Evolutionary conservation across 768 basidiomycete species (phyloP).

Genomic region (Baorangia bicolor): DNA sequence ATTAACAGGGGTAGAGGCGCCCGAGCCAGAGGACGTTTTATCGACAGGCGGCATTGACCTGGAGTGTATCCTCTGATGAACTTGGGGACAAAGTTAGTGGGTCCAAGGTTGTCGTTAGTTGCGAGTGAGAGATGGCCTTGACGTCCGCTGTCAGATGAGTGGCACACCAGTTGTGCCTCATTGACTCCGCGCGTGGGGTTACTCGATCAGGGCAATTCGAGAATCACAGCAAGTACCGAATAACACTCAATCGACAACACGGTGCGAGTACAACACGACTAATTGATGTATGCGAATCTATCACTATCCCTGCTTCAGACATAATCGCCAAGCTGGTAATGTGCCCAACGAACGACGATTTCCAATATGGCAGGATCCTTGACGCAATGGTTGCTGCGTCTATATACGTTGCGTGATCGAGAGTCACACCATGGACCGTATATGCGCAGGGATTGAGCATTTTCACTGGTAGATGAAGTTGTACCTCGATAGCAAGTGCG

Average conservation of each 20-base stretch:
- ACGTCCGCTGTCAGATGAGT: background rate
- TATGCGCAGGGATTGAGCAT: background rate
- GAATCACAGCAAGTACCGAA: background rate
- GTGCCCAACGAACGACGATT: background rate
- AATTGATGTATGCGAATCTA: constrained; percentile 2
- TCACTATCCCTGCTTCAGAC: background rate
- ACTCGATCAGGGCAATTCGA: constrained; percentile 16
- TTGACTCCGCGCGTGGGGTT: constrained; percentile 16
- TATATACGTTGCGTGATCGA: background rate
- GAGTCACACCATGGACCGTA: background rate
- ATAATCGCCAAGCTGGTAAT: background rate
- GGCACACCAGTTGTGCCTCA: constrained; percentile 16
- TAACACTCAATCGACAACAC: background rate
- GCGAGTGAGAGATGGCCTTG: background rate
- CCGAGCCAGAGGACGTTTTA: constrained; percentile 25
- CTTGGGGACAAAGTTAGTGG: background rate
- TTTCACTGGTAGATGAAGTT: constrained; percentile 75
- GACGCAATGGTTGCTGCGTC: too few relatives aligned
- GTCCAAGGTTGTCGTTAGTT: background rate
- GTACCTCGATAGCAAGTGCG: constrained; percentile 85
- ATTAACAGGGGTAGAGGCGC: constrained; percentile 47
- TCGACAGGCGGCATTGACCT: constrained; percentile 20
- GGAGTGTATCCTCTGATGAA: background rate
- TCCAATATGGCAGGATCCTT: background rate
- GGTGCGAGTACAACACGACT: constrained; percentile 10